Evolutionary conservation across 2,329 filamentous ascomycete genomes (phyloP), one percentile per base, ranked within the genome.

Genomic region (Exophiala calicioides): DNA sequence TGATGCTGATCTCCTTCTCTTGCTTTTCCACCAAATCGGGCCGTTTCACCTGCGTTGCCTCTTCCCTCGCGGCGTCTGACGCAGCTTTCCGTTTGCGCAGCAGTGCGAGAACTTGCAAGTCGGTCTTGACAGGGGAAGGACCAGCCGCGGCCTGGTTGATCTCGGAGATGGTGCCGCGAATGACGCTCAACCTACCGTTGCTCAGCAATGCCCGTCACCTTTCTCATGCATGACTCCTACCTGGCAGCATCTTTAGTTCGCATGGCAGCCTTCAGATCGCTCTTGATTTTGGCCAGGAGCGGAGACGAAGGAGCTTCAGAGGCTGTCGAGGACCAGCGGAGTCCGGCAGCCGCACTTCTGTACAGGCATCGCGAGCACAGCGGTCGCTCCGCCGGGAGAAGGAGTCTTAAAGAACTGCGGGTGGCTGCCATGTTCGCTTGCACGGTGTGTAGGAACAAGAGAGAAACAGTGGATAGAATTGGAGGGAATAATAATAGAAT

Each of bases 201-300:
- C 15, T 43, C 31, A 43, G 43, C 43, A 18, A 21, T 27, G 16
- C n/a, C n/a, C 12, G 30, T 33, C 10, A 10, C 30, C 16, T 33
- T 3, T 29, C 6, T 16, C 3, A 6, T 27, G 12, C 23, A n/a
- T n/a, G n/a, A n/a, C 13, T 8, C 50, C 24, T 62, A 74, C 72
- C 70, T 68, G 10, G 66, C 55, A 16, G 63, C 70, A 50, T 76
- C 73, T 60, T 74, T 76, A 12, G 71, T 72, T 53, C 66, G 65
- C 73, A 76, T 74, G 36, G 73, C 73, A 31, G 60, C 62, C 58
- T 75, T 76, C 33, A 76, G 60, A 58, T 76, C 73, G 48, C 65
- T 57, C 43, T 68, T 67, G 45, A 76, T 59, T 48, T 68, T 71
- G 35, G 62, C 57, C 58, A 75, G 68, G 44, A 76, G 60, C 8